These are phyloP conservation scores for Xylaria sp. DNA, from an alignment of 2,329 filamentous ascomycete species.

Conservation along the genomic window DNA sequence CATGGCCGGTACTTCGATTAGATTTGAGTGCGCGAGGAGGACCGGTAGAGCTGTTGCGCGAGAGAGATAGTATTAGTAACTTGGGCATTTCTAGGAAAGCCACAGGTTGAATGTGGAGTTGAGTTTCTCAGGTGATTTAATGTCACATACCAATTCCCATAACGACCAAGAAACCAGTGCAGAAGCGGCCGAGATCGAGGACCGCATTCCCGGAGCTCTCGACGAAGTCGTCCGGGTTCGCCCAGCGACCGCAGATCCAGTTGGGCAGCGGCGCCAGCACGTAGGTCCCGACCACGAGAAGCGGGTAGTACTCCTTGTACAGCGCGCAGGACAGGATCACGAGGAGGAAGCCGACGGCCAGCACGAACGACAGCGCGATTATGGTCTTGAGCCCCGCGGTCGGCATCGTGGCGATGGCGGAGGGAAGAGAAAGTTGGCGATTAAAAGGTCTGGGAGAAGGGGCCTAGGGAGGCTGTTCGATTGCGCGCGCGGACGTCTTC, in stretches of 20 bases:
- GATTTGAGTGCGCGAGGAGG: conserved; percentile 82
- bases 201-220: conserved; percentile 81
- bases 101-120: no score
- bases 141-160: conserved; percentile 89
- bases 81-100: no score
- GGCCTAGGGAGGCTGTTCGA: background rate
- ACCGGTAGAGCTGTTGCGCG: conserved; percentile 86
- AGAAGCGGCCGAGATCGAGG: conserved; percentile 92
- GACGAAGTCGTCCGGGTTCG: conserved; percentile 95
- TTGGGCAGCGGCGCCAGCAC: conserved; percentile 92
- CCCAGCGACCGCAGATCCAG: conserved; percentile 89
- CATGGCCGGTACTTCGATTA: conserved; percentile 86
- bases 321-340: conserved; percentile 97
- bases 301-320: conserved; percentile 91
- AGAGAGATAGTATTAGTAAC: no score
- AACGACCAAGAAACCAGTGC: conserved; percentile 92
- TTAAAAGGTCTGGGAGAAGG: background rate
- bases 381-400: conserved; percentile 97
- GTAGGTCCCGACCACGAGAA: conserved; percentile 95
- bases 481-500: background rate
- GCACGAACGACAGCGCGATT: conserved; percentile 97
- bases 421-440: background rate
- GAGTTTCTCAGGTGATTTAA: background rate
- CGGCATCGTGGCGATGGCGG: conserved; percentile 55
- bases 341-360: conserved; percentile 97